Percentiles rank a stretch among this genome's conserved stretches.
Evolutionary conservation across 2,329 filamentous ascomycete genomes (phyloP).

Genomic region (Gnomoniopsis smithogilvyi): DNA sequence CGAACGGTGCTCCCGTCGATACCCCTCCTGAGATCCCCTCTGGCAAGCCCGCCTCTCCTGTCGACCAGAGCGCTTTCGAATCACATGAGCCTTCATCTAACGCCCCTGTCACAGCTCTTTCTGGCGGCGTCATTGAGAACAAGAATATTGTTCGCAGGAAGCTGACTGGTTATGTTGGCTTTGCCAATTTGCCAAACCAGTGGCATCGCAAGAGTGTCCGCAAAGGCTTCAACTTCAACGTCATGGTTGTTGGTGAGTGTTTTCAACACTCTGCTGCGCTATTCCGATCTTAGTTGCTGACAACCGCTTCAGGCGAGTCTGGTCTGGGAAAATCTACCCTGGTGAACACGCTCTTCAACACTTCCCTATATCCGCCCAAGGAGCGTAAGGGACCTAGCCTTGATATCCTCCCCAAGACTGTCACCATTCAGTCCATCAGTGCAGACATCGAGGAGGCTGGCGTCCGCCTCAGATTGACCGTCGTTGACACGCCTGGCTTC

Average conservation of each 20-base stretch:
- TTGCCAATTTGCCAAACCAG: constrained; percentile 98
- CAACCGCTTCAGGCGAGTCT: constrained; percentile 74
- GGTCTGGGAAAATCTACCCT: constrained; percentile 98
- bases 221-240: constrained; percentile 99
- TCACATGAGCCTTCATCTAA: constrained; percentile 34
- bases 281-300: constrained; percentile 8
- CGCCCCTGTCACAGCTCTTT: constrained; percentile 32
- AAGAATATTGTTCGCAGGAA: constrained; percentile 98
- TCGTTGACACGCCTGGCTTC: constrained; percentile 96
- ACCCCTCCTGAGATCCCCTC: constrained; percentile 35
- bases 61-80: constrained; percentile 26
- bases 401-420: constrained; percentile 98
- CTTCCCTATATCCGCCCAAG: constrained; percentile 95
- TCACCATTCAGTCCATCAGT: constrained; percentile 91
- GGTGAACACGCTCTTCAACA: constrained; percentile 99
- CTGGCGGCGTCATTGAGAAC: constrained; percentile 60
- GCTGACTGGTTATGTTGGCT: constrained; percentile 96
- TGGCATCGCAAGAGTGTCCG: constrained; percentile 99
- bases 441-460: constrained; percentile 98
- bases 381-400: constrained; percentile 97
- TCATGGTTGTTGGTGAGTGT: constrained; percentile 96
- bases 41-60: constrained; percentile 34
- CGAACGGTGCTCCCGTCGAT: constrained; percentile 38
- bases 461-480: constrained; percentile 90
- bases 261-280: not conserved